Conservation (phyloP, 345 rosid species). For the Populus euphratica region DNA sequence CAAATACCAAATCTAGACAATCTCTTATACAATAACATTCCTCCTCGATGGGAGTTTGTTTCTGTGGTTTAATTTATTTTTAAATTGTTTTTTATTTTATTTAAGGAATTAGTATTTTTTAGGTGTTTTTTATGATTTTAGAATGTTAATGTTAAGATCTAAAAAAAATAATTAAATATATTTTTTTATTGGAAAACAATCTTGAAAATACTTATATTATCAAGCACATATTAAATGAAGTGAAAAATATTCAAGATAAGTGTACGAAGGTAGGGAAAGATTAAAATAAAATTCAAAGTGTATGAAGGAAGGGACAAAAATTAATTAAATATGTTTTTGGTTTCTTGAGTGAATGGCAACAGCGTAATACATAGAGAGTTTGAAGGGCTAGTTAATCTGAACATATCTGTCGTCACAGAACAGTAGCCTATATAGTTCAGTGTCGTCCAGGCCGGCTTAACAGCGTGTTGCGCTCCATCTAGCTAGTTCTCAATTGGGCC, state of each 20-base stretch:
- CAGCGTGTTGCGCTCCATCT: slow-evolving; percentile 5
- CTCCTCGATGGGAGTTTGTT: not conserved
- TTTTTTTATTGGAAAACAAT: too few species aligned
- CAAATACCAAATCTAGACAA: slow-evolving; percentile 16
- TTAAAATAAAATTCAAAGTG: too few species aligned
- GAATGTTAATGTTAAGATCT: too few species aligned
- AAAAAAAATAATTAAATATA: too few species aligned
- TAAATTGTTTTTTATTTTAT: too few species aligned
- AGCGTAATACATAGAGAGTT: slow-evolving; percentile 11
- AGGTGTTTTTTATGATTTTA: too few species aligned
- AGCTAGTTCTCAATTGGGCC: slow-evolving; percentile 10
- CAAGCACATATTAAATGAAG: too few species aligned
- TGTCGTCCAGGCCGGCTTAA: slow-evolving; percentile 23
- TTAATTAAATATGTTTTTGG: not conserved
- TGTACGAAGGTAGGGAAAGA: not conserved
- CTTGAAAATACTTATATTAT: too few species aligned
- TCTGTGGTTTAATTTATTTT: too few species aligned
- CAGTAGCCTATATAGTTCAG: slow-evolving; percentile 39
- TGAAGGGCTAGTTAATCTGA: not conserved
- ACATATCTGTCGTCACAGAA: not conserved
- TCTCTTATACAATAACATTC: not conserved
- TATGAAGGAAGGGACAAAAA: slow-evolving; percentile 14
- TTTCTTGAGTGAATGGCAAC: slow-evolving; percentile 29
- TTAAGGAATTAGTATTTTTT: too few species aligned
- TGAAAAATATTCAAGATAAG: not conserved